Evolutionary conservation across 2,329 filamentous ascomycete genomes (phyloP).

Genomic region (Aspergillus latus): DNA sequence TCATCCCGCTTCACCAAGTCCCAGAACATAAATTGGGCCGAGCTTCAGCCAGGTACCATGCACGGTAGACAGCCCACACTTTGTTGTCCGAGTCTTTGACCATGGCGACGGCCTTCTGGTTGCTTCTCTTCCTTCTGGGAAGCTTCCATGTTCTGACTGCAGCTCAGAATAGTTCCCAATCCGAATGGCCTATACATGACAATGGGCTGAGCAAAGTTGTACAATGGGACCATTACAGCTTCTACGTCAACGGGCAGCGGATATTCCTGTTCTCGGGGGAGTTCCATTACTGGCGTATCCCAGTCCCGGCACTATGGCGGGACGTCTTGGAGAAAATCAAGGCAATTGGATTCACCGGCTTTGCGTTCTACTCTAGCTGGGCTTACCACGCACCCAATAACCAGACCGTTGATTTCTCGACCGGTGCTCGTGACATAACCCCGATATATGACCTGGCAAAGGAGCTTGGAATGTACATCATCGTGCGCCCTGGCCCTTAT

Average conservation of each 20-base stretch:
- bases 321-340: conserved; percentile 56
- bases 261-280: conserved; percentile 56
- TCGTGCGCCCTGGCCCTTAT: conserved; percentile 61
- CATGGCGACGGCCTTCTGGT: conserved; percentile 17
- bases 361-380: conserved; percentile 52
- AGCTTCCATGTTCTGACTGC: conserved; percentile 14
- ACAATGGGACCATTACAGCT: conserved; percentile 57
- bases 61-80: neutral
- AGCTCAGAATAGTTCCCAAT: conserved; percentile 16
- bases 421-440: conserved; percentile 55
- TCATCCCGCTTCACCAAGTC: neutral
- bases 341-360: conserved; percentile 51
- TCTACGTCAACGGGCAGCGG: conserved; percentile 52
- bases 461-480: conserved; percentile 56
- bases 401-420: conserved; percentile 52
- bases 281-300: conserved; percentile 55
- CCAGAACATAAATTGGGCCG: conserved; percentile 5
- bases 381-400: conserved; percentile 50
- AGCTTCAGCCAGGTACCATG: neutral
- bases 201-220: conserved; percentile 49
- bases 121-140: conserved; percentile 14
- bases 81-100: neutral
- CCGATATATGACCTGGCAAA: conserved; percentile 55
- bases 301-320: conserved; percentile 52
- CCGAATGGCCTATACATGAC: conserved; percentile 50